Evolutionary conservation across 2,329 filamentous ascomycete genomes (phyloP).

Genomic region (Ophiosphaerella herpotricha): DNA sequence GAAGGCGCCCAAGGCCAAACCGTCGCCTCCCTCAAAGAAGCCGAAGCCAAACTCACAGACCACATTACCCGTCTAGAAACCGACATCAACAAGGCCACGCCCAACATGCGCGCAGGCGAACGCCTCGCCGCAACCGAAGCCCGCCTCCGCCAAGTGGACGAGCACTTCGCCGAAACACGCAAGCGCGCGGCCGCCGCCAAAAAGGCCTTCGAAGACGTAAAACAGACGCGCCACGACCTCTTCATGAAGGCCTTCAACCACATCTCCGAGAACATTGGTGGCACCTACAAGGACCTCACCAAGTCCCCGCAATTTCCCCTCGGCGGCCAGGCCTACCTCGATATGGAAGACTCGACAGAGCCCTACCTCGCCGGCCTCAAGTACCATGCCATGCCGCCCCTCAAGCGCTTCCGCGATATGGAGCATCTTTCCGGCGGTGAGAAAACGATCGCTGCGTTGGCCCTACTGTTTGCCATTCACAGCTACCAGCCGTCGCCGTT

Average conservation of each 20-base stretch:
- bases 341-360: slow-evolving; percentile 95
- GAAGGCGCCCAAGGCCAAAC: slow-evolving; percentile 25
- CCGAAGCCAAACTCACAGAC: slow-evolving; percentile 77
- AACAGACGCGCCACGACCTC: slow-evolving; percentile 80
- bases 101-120: slow-evolving; percentile 95
- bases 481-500: slow-evolving; percentile 95
- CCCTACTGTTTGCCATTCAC: slow-evolving; percentile 95
- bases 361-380: slow-evolving; percentile 96
- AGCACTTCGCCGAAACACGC: slow-evolving; percentile 86
- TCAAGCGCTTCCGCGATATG: slow-evolving; percentile 99
- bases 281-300: slow-evolving; percentile 94
- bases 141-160: slow-evolving; percentile 80
- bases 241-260: slow-evolving; percentile 96
- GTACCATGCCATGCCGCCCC: slow-evolving; percentile 97
- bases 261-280: slow-evolving; percentile 90
- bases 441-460: slow-evolving; percentile 97
- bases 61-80: slow-evolving; percentile 73
- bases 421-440: slow-evolving; percentile 96
- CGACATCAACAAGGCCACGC: slow-evolving; percentile 91
- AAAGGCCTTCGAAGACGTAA: slow-evolving; percentile 81
- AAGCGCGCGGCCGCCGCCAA: slow-evolving; percentile 73
- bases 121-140: slow-evolving; percentile 84
- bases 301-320: slow-evolving; percentile 88
- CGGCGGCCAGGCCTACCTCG: slow-evolving; percentile 86
- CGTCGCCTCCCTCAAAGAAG: slow-evolving; percentile 29